Percentiles rank a stretch among this genome's conserved stretches.
These are phyloP conservation scores for Fraxinus ornus DNA, from an alignment of 305 asterid species.

Conservation along the genomic window DNA sequence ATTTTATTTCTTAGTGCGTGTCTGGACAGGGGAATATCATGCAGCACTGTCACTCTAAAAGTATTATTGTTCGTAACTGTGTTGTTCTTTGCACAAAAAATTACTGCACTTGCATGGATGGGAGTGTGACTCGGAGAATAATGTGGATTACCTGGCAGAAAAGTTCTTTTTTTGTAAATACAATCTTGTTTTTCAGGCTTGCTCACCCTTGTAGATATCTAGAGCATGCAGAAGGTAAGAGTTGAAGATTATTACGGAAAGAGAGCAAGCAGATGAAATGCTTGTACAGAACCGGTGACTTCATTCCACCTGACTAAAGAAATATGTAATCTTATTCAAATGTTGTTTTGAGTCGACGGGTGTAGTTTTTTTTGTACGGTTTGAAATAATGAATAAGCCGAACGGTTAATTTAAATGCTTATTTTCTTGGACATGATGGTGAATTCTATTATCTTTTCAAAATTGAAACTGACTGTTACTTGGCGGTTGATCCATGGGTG, in stretches of 20 bases:
- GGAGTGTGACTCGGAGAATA: neutral
- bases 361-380: conserved; percentile 8
- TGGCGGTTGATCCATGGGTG: neutral
- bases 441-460: neutral
- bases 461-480: neutral
- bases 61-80: neutral
- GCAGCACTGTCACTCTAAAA: neutral
- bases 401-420: conserved; percentile 8
- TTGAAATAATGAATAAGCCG: conserved; percentile 21
- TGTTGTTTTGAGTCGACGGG: neutral
- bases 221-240: conserved; percentile 14
- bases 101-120: neutral
- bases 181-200: conserved; percentile 22
- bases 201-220: conserved; percentile 29
- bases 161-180: neutral
- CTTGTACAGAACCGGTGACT: conserved; percentile 3
- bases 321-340: conserved; percentile 5
- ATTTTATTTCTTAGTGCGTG: neutral
- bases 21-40: neutral
- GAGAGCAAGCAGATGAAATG: conserved; percentile 17
- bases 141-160: neutral
- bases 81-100: neutral
- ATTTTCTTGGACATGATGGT: neutral
- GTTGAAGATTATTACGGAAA: neutral
- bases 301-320: neutral